Conservation (phyloP, 441 rosid genomes). For the Iberis amara region DNA sequence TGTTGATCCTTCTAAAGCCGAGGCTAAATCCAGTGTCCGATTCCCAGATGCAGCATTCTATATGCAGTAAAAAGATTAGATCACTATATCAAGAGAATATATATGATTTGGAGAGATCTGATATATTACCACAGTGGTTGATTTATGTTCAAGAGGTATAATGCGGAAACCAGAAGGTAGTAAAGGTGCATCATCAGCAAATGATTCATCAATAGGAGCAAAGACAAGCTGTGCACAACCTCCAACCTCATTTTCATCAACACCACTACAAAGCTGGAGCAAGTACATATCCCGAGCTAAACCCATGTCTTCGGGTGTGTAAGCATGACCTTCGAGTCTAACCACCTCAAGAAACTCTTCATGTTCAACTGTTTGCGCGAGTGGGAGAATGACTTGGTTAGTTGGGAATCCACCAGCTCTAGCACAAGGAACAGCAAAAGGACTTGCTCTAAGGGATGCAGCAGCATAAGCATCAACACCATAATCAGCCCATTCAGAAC, state of each 20-base stretch:
- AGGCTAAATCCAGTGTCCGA: slow-evolving; percentile 82
- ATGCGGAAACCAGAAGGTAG: slow-evolving; percentile 85
- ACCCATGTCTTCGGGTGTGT: slow-evolving; percentile 82
- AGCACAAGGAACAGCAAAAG: slow-evolving; percentile 68
- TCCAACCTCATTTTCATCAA: slow-evolving; percentile 81
- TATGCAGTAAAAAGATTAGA: slow-evolving; percentile 6
- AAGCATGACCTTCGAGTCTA: slow-evolving; percentile 80
- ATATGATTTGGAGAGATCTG: background rate
- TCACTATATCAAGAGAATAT: slow-evolving; percentile 2
- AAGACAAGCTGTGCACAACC: slow-evolving; percentile 91
- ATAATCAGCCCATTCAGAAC: slow-evolving; percentile 94
- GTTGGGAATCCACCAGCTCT: slow-evolving; percentile 83
- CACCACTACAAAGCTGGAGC: slow-evolving; percentile 78
- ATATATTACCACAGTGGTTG: slow-evolving; percentile 39
- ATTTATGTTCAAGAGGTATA: slow-evolving; percentile 75
- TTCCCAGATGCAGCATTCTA: slow-evolving; percentile 59
- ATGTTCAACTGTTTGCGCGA: slow-evolving; percentile 81
- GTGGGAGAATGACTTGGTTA: slow-evolving; percentile 79
- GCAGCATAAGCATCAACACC: slow-evolving; percentile 85
- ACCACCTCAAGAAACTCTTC: slow-evolving; percentile 96
- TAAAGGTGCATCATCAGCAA: slow-evolving; percentile 86
- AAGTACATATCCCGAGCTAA: slow-evolving; percentile 78
- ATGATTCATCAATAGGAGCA: slow-evolving; percentile 88
- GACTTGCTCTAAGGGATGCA: slow-evolving; percentile 69
- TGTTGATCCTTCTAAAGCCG: slow-evolving; percentile 59